Evolutionary conservation across 768 basidiomycete genomes (phyloP).

Genomic region (Rhodotorula diobovata): DNA sequence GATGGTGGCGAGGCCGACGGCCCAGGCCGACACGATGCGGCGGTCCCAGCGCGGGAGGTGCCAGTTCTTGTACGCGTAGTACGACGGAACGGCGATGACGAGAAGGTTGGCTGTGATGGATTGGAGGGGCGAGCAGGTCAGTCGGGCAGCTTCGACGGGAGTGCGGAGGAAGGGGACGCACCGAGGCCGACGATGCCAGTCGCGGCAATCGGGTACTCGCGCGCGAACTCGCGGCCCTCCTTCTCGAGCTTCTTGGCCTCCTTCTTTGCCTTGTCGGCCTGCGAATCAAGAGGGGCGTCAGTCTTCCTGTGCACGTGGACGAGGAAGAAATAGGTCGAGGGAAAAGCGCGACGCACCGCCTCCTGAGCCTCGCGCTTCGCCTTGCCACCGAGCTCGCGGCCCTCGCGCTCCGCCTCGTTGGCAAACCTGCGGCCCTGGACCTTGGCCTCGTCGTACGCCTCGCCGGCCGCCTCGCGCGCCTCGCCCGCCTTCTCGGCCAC

Average conservation of each 20-base stretch:
- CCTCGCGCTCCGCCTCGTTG: background rate
- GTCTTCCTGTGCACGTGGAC: background rate
- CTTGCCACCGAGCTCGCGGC: constrained; percentile 15
- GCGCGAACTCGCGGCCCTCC: constrained; percentile 21
- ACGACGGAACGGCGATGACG: constrained; percentile 45
- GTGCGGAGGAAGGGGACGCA: constrained; percentile 29
- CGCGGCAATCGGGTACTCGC: constrained; percentile 45
- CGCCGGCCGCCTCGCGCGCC: constrained; percentile 1
- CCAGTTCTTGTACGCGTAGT: constrained; percentile 49
- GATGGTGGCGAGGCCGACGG: constrained; percentile 43
- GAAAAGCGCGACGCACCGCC: constrained; percentile 1
- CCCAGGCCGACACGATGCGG: constrained; percentile 46
- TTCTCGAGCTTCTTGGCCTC: constrained; percentile 26
- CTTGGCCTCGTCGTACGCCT: constrained; percentile 19
- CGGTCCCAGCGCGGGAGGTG: constrained; percentile 48
- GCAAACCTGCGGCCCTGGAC: background rate
- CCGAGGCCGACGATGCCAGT: constrained; percentile 47
- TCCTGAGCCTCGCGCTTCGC: constrained; percentile 22
- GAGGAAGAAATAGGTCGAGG: background rate
- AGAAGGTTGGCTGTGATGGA: constrained; percentile 46
- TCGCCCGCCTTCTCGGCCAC: constrained; percentile 2
- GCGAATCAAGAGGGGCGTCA: background rate
- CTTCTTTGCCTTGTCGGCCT: constrained; percentile 34
- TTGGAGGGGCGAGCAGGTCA: no score
- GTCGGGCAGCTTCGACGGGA: background rate